phyloP scores from a whole-genome alignment of 352 stramenopile species.

The Phytopythium helicoides region DNA sequence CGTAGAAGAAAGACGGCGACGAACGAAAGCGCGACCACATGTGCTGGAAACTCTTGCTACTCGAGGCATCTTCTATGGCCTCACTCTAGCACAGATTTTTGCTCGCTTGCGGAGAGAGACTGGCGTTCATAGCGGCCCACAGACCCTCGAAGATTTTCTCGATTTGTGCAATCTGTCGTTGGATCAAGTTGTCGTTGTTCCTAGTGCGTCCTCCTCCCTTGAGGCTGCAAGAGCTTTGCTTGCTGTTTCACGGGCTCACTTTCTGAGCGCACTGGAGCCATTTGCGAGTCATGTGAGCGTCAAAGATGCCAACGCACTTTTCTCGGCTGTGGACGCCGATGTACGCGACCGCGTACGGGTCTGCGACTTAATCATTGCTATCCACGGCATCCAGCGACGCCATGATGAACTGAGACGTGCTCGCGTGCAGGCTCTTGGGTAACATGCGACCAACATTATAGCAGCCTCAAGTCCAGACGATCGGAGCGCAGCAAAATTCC shows the following conservation, averaged over 20 bases:
- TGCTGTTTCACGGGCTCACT: slow-evolving; percentile 50
- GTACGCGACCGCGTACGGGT: slow-evolving; percentile 48
- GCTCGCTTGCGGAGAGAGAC: slow-evolving; percentile 46
- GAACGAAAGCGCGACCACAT: slow-evolving; percentile 21
- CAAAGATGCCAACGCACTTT: slow-evolving; percentile 59
- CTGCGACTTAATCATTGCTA: slow-evolving; percentile 41
- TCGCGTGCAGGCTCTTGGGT: background rate
- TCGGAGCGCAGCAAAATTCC: slow-evolving; percentile 73
- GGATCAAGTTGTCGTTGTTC: slow-evolving; percentile 26
- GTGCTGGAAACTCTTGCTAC: slow-evolving; percentile 27
- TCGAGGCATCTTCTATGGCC: slow-evolving; percentile 20
- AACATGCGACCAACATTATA: slow-evolving; percentile 1
- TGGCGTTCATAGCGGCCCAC: background rate
- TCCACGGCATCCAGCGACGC: slow-evolving; percentile 43
- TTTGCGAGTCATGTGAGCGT: slow-evolving; percentile 29
- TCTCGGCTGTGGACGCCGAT: slow-evolving; percentile 49
- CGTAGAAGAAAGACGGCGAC: slow-evolving; percentile 31
- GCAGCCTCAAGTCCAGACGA: slow-evolving; percentile 39
- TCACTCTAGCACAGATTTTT: slow-evolving; percentile 54
- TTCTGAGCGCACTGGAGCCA: slow-evolving; percentile 54
- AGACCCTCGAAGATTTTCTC: slow-evolving; percentile 14
- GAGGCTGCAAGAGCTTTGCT: slow-evolving; percentile 29
- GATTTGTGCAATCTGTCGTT: background rate
- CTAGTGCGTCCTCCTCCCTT: background rate
- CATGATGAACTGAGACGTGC: slow-evolving; percentile 38